Percentiles rank a stretch among this genome's conserved stretches.
These are phyloP conservation scores for Naumovozyma baii DNA, from an alignment of 805 yeast genomes.

Conservation along the genomic window DNA sequence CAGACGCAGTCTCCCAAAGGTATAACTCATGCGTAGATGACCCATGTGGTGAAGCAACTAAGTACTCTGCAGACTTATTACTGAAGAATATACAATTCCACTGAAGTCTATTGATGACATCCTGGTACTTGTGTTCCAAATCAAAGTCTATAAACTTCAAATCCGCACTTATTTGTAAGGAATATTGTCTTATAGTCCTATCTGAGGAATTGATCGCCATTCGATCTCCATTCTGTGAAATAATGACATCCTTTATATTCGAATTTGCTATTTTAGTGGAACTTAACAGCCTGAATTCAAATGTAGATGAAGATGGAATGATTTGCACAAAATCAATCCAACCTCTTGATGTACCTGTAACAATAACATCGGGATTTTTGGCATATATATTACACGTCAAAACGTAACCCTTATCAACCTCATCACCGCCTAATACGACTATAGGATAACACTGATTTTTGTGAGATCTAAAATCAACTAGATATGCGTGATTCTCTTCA, in stretches of 20 bases:
- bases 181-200: constrained; percentile 55
- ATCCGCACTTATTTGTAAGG: constrained; percentile 6
- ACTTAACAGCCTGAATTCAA: constrained; percentile 30
- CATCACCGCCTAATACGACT: neutral
- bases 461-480: constrained; percentile 14
- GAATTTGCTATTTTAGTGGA: constrained; percentile 53
- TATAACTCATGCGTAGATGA: constrained; percentile 76
- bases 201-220: constrained; percentile 72
- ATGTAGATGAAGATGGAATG: neutral
- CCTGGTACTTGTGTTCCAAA: constrained; percentile 76
- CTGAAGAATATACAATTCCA: constrained; percentile 80
- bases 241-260: constrained; percentile 57
- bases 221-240: constrained; percentile 50
- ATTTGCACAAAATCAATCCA: constrained; percentile 45
- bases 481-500: constrained; percentile 45
- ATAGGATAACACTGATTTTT: constrained; percentile 1
- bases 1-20: constrained; percentile 85
- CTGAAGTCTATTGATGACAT: constrained; percentile 76
- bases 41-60: constrained; percentile 84
- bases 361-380: constrained; percentile 34
- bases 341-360: constrained; percentile 78
- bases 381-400: constrained; percentile 27
- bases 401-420: constrained; percentile 17
- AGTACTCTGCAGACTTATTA: constrained; percentile 63
- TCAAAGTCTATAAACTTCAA: constrained; percentile 31